These are phyloP conservation scores for Cucumis hystrix DNA, from an alignment of 306 rosid genomes.

Conservation along the genomic window DNA sequence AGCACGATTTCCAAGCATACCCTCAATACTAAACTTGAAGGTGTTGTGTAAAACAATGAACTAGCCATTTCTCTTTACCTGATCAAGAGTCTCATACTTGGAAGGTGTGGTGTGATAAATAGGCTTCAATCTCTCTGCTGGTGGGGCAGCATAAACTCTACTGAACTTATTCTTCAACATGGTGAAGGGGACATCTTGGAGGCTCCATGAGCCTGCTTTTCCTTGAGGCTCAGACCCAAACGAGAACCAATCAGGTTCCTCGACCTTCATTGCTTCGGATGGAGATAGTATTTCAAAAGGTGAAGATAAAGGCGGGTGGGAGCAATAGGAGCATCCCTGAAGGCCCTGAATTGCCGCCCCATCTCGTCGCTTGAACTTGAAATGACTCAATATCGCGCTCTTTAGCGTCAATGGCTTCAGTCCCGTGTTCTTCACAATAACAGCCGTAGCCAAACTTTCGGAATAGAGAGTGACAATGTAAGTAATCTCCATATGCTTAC, in stretches of 20 bases:
- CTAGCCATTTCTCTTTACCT: conserved; percentile 32
- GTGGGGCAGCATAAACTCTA: conserved; percentile 81
- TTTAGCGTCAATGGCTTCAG: conserved; percentile 39
- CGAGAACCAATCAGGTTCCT: conserved; percentile 43
- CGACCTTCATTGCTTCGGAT: conserved; percentile 47
- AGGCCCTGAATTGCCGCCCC: conserved; percentile 81
- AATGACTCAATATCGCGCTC: conserved; percentile 70
- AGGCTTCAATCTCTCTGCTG: conserved; percentile 57
- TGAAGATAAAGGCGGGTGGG: conserved; percentile 61
- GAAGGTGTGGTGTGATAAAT: conserved; percentile 69
- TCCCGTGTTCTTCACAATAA: conserved; percentile 54
- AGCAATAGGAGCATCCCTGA: conserved; percentile 42
- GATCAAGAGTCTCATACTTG: conserved; percentile 76
- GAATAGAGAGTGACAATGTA: conserved; percentile 75
- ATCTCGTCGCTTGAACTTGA: conserved; percentile 50
- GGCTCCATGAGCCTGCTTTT: conserved; percentile 58
- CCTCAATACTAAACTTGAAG: neutral
- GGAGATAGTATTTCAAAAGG: conserved; percentile 70
- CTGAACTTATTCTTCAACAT: conserved; percentile 73
- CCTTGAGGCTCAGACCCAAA: conserved; percentile 40
- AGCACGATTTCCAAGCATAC: neutral
- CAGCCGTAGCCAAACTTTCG: conserved; percentile 84
- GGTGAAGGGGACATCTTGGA: conserved; percentile 56
- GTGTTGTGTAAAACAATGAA: neutral
- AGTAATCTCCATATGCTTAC: conserved; percentile 43